Evolutionary conservation across 2,329 filamentous ascomycete species (phyloP), one percentile per base, ranked within the genome.

Genomic region (Cladophialophora psammophila): DNA sequence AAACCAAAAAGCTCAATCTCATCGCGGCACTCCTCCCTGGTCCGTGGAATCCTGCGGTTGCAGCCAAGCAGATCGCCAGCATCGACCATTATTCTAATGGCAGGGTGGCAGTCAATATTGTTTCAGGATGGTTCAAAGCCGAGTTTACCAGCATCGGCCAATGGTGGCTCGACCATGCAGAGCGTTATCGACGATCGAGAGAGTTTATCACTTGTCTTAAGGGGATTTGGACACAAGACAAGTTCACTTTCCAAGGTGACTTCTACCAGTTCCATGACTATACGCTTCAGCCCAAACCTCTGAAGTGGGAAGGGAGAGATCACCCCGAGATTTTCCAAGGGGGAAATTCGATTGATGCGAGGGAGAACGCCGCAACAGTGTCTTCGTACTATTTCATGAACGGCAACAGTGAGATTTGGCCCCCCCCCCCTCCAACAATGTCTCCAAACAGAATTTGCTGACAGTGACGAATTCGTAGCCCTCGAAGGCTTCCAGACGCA

Each of bases 361-460:
- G 82, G 6, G 79, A 81, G 34, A 85, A 85, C 61, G 83, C 81
- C 0, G 82, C 81, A 0, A 73, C 78, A 26, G 83, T 81, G 2
- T 80, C 77, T 2, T 83, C 85, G 65, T 85, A 82, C 75, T 86
- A 85, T 70, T 86, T 85, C 71, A 85, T 85, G 83, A 86, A 85
- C 70, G 83, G 83, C n/a, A 85, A 85, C 71, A 83, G 63, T 65
- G 31, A 61, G 63, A 15, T 9, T 40, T 52, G 6, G 13, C 6
- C 5, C 31, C 15, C 8, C n/a, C 6, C 5, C 31, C 15, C 8
- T 32, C 6, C 10, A 13, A 35, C 12, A 31, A 26, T 48, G 10
- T n/a, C 18, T 5, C 20, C 12, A 7, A 38, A 18, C 32, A n/a
- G 13, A 52, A 4, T 54, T 34, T 7, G 10, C 42, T 54, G 52